Evolutionary conservation across 768 basidiomycete species (phyloP).

Genomic region (Suillus ampliporus): DNA sequence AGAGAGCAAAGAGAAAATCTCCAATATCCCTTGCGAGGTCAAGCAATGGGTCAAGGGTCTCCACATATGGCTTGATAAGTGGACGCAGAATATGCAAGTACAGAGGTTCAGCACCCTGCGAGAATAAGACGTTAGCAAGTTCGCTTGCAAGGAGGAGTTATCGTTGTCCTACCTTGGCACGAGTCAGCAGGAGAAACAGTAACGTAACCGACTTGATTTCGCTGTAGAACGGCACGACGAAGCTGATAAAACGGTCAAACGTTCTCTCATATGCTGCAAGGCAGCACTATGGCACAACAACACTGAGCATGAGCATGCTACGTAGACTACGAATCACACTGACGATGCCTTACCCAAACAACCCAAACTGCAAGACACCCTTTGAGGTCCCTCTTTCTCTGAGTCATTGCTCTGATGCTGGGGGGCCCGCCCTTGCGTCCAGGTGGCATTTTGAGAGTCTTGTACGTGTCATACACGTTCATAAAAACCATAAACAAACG

Average conservation of each 20-base stretch:
- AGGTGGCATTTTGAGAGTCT: constrained; percentile 73
- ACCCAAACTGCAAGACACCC: constrained; percentile 85
- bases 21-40: constrained; percentile 66
- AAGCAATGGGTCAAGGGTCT: constrained; percentile 66
- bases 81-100: constrained; percentile 84
- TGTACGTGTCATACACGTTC: constrained; percentile 86
- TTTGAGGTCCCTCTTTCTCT: constrained; percentile 86
- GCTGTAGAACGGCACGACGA: constrained; percentile 84
- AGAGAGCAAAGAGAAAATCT: constrained; percentile 58
- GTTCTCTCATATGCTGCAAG: constrained; percentile 71
- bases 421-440: constrained; percentile 58
- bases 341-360: constrained; percentile 67
- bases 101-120: constrained; percentile 84
- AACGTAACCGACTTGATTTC: constrained; percentile 78
- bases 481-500: constrained; percentile 74
- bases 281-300: constrained; percentile 55
- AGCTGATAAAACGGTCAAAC: constrained; percentile 64
- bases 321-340: not conserved
- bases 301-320: constrained; percentile 15
- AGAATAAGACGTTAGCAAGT: constrained; percentile 17
- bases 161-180: constrained; percentile 63
- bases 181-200: constrained; percentile 76
- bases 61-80: constrained; percentile 73
- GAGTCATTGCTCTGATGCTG: constrained; percentile 68
- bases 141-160: constrained; percentile 8